Conservation (phyloP, 352 stramenopile genomes). For the Aphanomyces stellatus region DNA sequence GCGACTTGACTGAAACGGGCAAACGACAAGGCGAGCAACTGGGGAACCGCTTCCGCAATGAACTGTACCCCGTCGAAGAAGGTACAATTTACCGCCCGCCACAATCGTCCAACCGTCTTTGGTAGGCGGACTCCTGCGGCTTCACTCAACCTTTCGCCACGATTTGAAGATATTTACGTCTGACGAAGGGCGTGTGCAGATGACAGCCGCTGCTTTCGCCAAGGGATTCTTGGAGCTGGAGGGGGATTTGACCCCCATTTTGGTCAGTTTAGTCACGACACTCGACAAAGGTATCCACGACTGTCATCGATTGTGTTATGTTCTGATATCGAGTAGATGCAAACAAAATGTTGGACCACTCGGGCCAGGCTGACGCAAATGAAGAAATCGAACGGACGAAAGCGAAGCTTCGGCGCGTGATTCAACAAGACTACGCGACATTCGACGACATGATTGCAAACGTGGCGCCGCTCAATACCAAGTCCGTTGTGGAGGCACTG, state of each 20-base stretch:
- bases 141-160: constrained; percentile 99
- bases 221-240: constrained; percentile 99
- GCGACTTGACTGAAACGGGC: constrained; percentile 97
- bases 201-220: constrained; percentile 98
- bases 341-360: constrained; percentile 98
- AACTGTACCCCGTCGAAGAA: constrained; percentile 84
- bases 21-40: constrained; percentile 94
- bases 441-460: constrained; percentile 53
- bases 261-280: constrained; percentile 93
- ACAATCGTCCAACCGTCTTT: no score
- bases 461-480: constrained; percentile 59
- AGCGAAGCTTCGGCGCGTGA: constrained; percentile 85
- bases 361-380: constrained; percentile 96
- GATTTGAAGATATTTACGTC: constrained; percentile 99
- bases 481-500: constrained; percentile 71
- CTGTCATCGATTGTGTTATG: neutral
- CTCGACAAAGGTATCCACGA: constrained; percentile 77
- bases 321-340: constrained; percentile 36
- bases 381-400: constrained; percentile 78
- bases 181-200: constrained; percentile 99
- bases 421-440: constrained; percentile 73
- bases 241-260: constrained; percentile 97
- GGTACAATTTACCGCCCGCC: no score
- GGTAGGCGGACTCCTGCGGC: constrained; percentile 89
- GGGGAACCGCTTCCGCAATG: constrained; percentile 87